phyloP scores from a whole-genome alignment of 2,329 filamentous ascomycete species.

The Fusarium coicis region DNA sequence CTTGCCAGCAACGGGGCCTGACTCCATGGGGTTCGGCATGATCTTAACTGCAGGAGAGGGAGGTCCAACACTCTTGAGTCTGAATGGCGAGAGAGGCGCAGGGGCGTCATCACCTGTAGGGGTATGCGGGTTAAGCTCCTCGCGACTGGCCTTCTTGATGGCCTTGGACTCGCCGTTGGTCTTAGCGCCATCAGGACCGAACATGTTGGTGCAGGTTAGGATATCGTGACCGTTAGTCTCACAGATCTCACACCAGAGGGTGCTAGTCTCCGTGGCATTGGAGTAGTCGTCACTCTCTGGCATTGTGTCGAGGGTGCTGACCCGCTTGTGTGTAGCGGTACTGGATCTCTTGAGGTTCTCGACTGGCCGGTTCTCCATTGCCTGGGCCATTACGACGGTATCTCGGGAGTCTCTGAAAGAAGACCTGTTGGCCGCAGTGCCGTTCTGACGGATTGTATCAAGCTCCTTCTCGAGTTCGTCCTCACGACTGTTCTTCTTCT shows the following conservation, averaged over 20 bases:
- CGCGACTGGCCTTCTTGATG: constrained; percentile 50
- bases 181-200: constrained; percentile 61
- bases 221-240: constrained; percentile 94
- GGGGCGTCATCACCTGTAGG: constrained; percentile 61
- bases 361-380: constrained; percentile 58
- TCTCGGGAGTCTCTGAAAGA: constrained; percentile 74
- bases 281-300: constrained; percentile 76
- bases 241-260: constrained; percentile 94
- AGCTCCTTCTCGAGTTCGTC: constrained; percentile 88
- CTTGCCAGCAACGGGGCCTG: constrained; percentile 79
- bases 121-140: constrained; percentile 54
- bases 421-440: constrained; percentile 59
- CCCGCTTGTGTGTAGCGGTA: constrained; percentile 61
- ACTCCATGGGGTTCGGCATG: constrained; percentile 71
- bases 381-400: constrained; percentile 69
- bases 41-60: constrained; percentile 57
- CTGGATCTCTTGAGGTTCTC: constrained; percentile 61
- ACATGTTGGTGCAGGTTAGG: constrained; percentile 92
- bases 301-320: constrained; percentile 73
- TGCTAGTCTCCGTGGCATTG: constrained; percentile 76
- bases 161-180: constrained; percentile 46
- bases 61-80: constrained; percentile 55
- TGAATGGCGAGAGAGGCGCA: constrained; percentile 65
- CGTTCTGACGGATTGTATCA: constrained; percentile 67
- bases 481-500: constrained; percentile 78